These are phyloP conservation scores for Delonix regia DNA, from an alignment of 306 rosid species.

Conservation along the genomic window DNA sequence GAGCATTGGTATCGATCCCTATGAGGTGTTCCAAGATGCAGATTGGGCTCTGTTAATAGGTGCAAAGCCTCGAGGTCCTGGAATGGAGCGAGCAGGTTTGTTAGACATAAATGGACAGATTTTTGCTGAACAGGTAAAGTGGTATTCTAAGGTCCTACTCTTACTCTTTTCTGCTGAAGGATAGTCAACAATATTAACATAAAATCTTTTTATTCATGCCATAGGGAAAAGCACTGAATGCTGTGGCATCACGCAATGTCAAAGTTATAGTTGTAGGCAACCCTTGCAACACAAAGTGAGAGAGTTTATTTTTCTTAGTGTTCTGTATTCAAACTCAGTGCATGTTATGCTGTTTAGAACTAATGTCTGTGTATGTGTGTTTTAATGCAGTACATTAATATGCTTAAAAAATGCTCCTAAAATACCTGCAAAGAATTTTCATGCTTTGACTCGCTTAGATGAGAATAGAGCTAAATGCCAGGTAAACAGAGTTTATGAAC, in stretches of 20 bases:
- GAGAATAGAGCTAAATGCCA: slow-evolving; percentile 99
- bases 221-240: slow-evolving; percentile 91
- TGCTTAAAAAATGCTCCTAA: slow-evolving; percentile 98
- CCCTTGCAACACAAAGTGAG: slow-evolving; percentile 97
- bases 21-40: slow-evolving; percentile 94
- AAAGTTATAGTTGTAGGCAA: slow-evolving; percentile 95
- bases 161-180: not conserved
- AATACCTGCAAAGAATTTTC: slow-evolving; percentile 90
- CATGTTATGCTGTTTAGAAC: slow-evolving; percentile 22
- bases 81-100: slow-evolving; percentile 91
- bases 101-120: slow-evolving; percentile 94
- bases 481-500: slow-evolving; percentile 49
- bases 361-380: slow-evolving; percentile 23
- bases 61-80: slow-evolving; percentile 99
- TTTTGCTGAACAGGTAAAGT: slow-evolving; percentile 76
- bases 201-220: slow-evolving; percentile 10
- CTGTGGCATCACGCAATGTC: slow-evolving; percentile 83
- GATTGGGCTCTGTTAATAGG: slow-evolving; percentile 96
- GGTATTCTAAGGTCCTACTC: slow-evolving; percentile 2
- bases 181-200: slow-evolving; percentile 15
- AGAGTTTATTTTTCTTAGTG: not conserved
- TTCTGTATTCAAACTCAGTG: slow-evolving; percentile 32
- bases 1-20: slow-evolving; percentile 79
- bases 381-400: slow-evolving; percentile 73
- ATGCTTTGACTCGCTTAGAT: slow-evolving; percentile 94